A percentile compares a stretch with the other conserved stretches of the same genome.
These are phyloP conservation scores for Cucumis sativus DNA, from an alignment of 306 rosid species.

Conservation along the genomic window DNA sequence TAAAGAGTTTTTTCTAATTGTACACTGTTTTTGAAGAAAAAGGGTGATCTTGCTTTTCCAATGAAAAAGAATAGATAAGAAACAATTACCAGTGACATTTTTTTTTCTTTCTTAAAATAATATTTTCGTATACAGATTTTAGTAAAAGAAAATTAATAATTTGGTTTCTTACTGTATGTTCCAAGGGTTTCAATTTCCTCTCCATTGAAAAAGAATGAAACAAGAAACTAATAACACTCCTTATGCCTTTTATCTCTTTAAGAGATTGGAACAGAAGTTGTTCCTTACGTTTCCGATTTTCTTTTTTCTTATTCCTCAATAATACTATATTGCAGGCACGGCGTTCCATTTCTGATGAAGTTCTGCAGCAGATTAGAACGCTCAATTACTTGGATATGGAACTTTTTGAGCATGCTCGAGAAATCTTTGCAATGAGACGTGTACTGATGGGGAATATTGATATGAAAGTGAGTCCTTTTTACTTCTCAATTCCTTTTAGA, in stretches of 20 bases:
- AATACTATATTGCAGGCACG: slow-evolving; percentile 67
- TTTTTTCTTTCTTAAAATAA: neutral
- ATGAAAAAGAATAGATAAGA: neutral
- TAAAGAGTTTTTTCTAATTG: no score
- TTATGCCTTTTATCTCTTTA: neutral
- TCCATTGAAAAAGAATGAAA: neutral
- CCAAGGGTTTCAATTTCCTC: neutral
- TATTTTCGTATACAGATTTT: neutral
- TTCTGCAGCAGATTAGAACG: slow-evolving; percentile 47
- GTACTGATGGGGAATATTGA: slow-evolving; percentile 18
- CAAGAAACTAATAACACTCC: neutral
- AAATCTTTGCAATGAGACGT: slow-evolving; percentile 49
- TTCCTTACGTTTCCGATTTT: slow-evolving; percentile 1
- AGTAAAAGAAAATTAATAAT: neutral
- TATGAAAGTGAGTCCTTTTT: slow-evolving; percentile 33
- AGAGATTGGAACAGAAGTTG: neutral
- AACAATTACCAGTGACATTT: neutral
- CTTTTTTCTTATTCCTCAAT: neutral
- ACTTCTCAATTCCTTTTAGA: neutral
- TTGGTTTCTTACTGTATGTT: neutral
- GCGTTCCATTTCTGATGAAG: slow-evolving; percentile 39
- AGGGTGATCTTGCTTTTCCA: no score
- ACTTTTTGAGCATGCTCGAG: slow-evolving; percentile 60
- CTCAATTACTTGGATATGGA: slow-evolving; percentile 84
- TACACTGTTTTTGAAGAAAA: no score